Base-by-base conservation (phyloP, 768 basidiomycete genomes). In the Brasilioporus rufonigricans region DNA sequence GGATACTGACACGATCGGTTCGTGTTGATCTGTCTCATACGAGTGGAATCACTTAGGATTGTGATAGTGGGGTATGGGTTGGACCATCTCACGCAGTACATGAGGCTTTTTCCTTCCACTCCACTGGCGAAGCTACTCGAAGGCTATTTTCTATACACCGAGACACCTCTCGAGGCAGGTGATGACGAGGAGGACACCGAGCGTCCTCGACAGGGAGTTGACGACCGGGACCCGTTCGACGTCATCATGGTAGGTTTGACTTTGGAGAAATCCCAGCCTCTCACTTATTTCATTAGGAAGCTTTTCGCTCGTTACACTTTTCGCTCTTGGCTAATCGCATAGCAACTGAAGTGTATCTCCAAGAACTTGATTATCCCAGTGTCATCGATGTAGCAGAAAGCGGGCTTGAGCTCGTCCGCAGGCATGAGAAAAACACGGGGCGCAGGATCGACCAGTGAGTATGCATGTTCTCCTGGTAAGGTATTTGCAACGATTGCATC, bases 331-430 rank as follows among this genome's bases (percentile, higher is more conserved):
- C 85, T 0, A 84, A 81, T 61, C 80, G 89, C 19, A 75, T 93
- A 14, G 69, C 85, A 31, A 75, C 81, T 0, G 80, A 87, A 39
- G 75, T 89, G 35, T 89, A 93, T 64, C 70, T 84, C 6, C 67
- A 73, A 27, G 87, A 91, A 57, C 66, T 76, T 14, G 94, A 98
- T 69, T 90, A 89, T 68, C 76, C 84, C 44, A 87, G 84, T 58
- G 81, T 86, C 0, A 81, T 90, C 50, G 83, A 82, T 44, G 78
- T 81, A 1, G 82, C 90, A 1, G 91, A 94, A 61, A 80, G 77
- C 38, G 90, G 89, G 0, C 69, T 94, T 36, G 75, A 77, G 26
- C 71, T 86, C 5, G 64, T 91, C 9, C 72, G 72, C 11, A 75
- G 71, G 27, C 65, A 80, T 10, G 86, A 92, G 64, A 62, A 67